A percentile compares a stretch with the other conserved stretches of the same genome.
phyloP scores from a whole-genome alignment of 1,284 basidiomycete species.

The Apiotrichum porosum region DNA sequence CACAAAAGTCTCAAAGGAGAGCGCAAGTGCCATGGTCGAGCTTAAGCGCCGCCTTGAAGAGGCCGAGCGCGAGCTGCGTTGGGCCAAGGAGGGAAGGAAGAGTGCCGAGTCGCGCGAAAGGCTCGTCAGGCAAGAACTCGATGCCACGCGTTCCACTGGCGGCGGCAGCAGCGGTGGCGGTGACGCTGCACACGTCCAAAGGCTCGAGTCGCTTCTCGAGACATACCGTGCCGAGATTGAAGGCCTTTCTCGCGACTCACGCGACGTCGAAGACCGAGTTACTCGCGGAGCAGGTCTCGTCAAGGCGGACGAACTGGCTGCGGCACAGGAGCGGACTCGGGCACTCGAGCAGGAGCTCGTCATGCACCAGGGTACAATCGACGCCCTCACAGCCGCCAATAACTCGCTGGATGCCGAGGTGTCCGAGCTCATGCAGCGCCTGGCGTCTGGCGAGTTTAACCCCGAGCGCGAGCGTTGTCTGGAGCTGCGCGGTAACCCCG shows the following conservation, averaged over 20 bases:
- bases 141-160: constrained; percentile 9
- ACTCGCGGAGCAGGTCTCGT: constrained; percentile 37
- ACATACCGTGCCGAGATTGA: constrained; percentile 36
- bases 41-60: constrained; percentile 27
- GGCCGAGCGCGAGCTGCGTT: constrained; percentile 39
- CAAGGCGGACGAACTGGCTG: constrained; percentile 25
- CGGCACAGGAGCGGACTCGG: constrained; percentile 14
- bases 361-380: constrained; percentile 18
- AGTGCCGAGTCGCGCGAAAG: constrained; percentile 38
- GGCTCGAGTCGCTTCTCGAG: constrained; percentile 33
- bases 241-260: constrained; percentile 28
- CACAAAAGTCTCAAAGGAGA: constrained; percentile 25
- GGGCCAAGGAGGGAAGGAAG: constrained; percentile 40
- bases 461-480: constrained; percentile 49
- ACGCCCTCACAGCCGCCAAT: constrained; percentile 47
- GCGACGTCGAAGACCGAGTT: constrained; percentile 31
- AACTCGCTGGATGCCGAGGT: constrained; percentile 50
- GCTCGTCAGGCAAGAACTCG: constrained; percentile 35
- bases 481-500: constrained; percentile 52
- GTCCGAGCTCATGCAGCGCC: constrained; percentile 49
- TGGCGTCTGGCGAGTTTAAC: constrained; percentile 54
- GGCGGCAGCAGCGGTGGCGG: not conserved
- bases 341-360: not conserved
- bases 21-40: constrained; percentile 19
- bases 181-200: constrained; percentile 14